Percentiles rank a stretch among this genome's conserved stretches.
Conservation (phyloP, 352 stramenopile species). For the Pythium vanterpoolii region DNA sequence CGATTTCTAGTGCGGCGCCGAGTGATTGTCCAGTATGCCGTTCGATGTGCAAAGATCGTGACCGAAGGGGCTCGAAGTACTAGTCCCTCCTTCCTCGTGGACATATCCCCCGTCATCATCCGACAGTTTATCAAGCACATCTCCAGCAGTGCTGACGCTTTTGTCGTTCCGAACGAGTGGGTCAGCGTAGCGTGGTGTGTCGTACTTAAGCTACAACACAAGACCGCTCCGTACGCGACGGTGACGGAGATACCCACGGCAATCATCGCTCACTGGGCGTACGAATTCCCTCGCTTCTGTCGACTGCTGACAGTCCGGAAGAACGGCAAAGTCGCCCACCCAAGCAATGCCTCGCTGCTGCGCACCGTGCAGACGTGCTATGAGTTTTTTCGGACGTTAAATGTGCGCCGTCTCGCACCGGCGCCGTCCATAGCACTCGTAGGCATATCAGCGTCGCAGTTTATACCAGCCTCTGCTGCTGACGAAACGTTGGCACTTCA, state of each 20-base stretch:
- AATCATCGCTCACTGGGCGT: conserved; percentile 14
- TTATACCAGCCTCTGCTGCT: neutral
- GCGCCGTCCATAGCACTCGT: neutral
- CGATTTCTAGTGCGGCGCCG: neutral
- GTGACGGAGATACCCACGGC: neutral
- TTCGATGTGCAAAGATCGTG: conserved; percentile 1
- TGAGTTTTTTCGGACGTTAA: conserved; percentile 11
- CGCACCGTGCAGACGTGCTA: conserved; percentile 14
- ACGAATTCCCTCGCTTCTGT: conserved; percentile 11
- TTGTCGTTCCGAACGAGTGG: conserved; percentile 1
- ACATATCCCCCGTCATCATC: neutral
- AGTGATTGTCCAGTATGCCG: neutral
- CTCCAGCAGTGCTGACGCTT: neutral
- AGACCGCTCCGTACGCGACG: neutral
- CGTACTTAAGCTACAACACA: neutral
- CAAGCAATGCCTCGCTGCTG: neutral
- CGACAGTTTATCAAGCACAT: conserved; percentile 1
- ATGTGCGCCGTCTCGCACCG: conserved; percentile 2
- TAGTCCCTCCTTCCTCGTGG: neutral
- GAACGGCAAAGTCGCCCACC: conserved; percentile 6
- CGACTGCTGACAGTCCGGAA: conserved; percentile 3
- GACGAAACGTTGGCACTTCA: conserved; percentile 13
- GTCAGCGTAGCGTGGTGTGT: conserved; percentile 11
- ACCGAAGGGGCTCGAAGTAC: neutral
- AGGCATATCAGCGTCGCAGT: conserved; percentile 6